These are phyloP conservation scores for Backusella psychrophila DNA, from an alignment of 192 early-diverging fungal species.

Conservation along the genomic window DNA sequence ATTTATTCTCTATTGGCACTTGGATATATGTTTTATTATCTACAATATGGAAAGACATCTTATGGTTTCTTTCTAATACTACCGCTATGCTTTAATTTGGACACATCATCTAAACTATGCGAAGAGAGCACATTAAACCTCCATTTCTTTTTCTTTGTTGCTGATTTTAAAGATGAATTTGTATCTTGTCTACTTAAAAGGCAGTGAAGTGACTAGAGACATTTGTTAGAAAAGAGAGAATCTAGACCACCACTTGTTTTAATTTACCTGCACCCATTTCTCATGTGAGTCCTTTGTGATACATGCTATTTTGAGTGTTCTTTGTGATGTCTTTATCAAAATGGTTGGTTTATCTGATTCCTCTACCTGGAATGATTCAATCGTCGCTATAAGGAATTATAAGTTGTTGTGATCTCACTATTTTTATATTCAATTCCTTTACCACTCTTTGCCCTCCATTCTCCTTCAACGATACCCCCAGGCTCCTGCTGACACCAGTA, in stretches of 20 bases:
- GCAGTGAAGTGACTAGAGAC: not conserved
- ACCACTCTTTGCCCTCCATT: conserved; percentile 50
- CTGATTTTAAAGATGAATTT: not conserved
- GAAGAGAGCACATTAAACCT: not conserved
- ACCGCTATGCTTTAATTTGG: not conserved
- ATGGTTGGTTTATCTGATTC: conserved; percentile 49
- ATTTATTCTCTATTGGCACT: no score
- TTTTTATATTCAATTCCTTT: conserved; percentile 1
- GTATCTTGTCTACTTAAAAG: not conserved
- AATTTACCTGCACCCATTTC: conserved; percentile 63
- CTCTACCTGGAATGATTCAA: conserved; percentile 39
- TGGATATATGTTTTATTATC: not conserved
- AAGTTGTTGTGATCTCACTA: not conserved
- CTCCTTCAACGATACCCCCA: conserved; percentile 30
- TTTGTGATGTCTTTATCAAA: conserved; percentile 57
- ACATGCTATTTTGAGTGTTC: conserved; percentile 71
- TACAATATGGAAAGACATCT: not conserved
- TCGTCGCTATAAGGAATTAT: not conserved
- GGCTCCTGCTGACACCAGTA: conserved; percentile 75
- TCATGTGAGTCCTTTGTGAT: conserved; percentile 61
- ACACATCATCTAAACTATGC: not conserved
- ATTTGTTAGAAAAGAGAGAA: not conserved
- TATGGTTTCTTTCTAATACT: not conserved
- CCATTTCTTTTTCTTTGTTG: not conserved
- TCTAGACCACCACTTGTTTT: not conserved